Percentiles rank a stretch among this genome's conserved stretches.
Evolutionary conservation across 352 stramenopile species (phyloP).

Genomic region (Pythium graminicola): DNA sequence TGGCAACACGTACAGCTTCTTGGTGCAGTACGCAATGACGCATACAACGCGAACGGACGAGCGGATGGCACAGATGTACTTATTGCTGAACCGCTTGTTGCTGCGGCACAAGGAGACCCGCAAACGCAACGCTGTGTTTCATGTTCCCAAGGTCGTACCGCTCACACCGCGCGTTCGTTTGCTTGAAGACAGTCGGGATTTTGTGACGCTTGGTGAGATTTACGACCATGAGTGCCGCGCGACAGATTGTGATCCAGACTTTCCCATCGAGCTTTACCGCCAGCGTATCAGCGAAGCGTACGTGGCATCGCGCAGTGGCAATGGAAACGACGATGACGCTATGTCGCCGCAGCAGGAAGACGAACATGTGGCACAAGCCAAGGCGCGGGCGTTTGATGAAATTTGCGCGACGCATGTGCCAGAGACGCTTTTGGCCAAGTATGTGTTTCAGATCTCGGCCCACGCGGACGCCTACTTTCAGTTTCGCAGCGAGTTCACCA

Average conservation of each 20-base stretch:
- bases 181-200: slow-evolving; percentile 79
- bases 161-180: slow-evolving; percentile 87
- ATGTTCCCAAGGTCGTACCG: slow-evolving; percentile 89
- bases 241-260: slow-evolving; percentile 63
- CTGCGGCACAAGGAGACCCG: slow-evolving; percentile 84
- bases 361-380: slow-evolving; percentile 51
- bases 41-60: slow-evolving; percentile 92
- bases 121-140: slow-evolving; percentile 83
- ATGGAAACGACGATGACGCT: slow-evolving; percentile 3
- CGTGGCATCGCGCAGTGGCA: slow-evolving; percentile 40
- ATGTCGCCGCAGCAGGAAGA: slow-evolving; percentile 46
- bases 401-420: slow-evolving; percentile 77
- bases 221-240: slow-evolving; percentile 75
- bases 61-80: slow-evolving; percentile 92
- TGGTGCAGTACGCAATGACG: slow-evolving; percentile 91
- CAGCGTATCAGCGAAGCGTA: slow-evolving; percentile 70
- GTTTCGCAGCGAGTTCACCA: slow-evolving; percentile 83
- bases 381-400: slow-evolving; percentile 64
- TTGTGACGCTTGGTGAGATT: slow-evolving; percentile 82
- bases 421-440: slow-evolving; percentile 81
- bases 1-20: slow-evolving; percentile 84
- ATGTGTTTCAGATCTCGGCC: slow-evolving; percentile 66
- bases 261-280: slow-evolving; percentile 75
- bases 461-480: slow-evolving; percentile 80
- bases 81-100: slow-evolving; percentile 83